These are phyloP conservation scores for Ceratocystis smalleyi DNA, from an alignment of 2,329 filamentous ascomycete genomes.

Conservation along the genomic window DNA sequence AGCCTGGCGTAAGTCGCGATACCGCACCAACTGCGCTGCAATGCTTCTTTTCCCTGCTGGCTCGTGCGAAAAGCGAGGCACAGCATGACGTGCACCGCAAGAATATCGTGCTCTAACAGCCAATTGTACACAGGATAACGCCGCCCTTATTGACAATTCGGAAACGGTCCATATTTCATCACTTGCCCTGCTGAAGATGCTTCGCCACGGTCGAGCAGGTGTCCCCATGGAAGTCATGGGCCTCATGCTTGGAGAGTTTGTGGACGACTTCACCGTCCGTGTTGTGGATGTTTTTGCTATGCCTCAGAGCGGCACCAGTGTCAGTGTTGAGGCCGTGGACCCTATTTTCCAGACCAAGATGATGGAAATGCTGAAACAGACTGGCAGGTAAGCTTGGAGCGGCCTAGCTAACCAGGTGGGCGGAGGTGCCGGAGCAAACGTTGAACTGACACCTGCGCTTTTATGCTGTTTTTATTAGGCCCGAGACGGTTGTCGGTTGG, in stretches of 20 bases:
- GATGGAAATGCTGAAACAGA: slow-evolving; percentile 99
- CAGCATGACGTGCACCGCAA: background rate
- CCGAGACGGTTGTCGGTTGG: slow-evolving; percentile 96
- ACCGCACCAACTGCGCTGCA: background rate
- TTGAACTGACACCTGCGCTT: background rate
- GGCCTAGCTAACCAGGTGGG: background rate
- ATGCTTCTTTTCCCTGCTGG: background rate
- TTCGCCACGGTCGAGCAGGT: slow-evolving; percentile 89
- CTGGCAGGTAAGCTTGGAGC: slow-evolving; percentile 54
- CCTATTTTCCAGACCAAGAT: slow-evolving; percentile 99
- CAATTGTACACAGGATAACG: slow-evolving; percentile 51
- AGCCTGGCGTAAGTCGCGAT: slow-evolving; percentile 12
- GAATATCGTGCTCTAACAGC: background rate
- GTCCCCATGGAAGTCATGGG: slow-evolving; percentile 99
- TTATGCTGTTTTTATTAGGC: slow-evolving; percentile 40
- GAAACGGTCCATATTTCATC: slow-evolving; percentile 99
- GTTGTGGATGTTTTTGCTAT: slow-evolving; percentile 99
- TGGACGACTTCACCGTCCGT: slow-evolving; percentile 51
- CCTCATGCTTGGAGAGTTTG: slow-evolving; percentile 54
- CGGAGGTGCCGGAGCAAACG: background rate
- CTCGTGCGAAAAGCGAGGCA: background rate
- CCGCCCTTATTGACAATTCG: slow-evolving; percentile 90
- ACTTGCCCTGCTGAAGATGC: slow-evolving; percentile 92
- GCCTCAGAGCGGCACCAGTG: slow-evolving; percentile 95
- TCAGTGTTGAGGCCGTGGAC: slow-evolving; percentile 95